Base-by-base conservation (phyloP, 768 basidiomycete species). In the Tulasnella sp. region DNA sequence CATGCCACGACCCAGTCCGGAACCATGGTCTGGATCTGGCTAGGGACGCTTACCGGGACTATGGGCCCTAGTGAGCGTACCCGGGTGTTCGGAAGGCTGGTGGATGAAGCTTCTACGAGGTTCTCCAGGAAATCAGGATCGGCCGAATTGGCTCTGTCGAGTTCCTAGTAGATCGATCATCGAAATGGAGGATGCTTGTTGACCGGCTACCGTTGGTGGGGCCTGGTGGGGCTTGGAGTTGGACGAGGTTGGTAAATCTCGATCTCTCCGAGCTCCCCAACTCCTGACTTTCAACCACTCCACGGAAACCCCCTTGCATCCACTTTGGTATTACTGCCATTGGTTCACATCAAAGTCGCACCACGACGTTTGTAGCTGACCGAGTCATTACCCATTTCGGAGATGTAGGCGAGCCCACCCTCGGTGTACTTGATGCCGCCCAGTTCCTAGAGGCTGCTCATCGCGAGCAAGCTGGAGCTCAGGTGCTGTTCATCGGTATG, bases 401-500 rank as follows among this genome's bases (percentile, higher is more conserved):
- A 28, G 85, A 86, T 73, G 84, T 85, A 18, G 92, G 90, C 77
- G 87, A 88, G 34, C 86, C 96, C 79, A 91, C 94, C 1, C 89
- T 92, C 83, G 85, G 87, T 1, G 83, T 86, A 8, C 90, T 96
- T 48, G 88, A 94, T 81, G 87, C 89, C 5, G 85, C 90, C 14
- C 84, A 85, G 0, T 92, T 94, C 82, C 88, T 92, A n/a, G 84
- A 86, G 18, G 91, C 90, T 16, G 93, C 95, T 37, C 88, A 88
- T 72, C 88, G 92, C 84, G 89, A 92, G 77, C 85, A 86, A 60
- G 92, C 93, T 31, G 95, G 94, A 8, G 95, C 93, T 46, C 91
- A 89, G 16, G 91, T 91, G 14, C 87, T 92, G 4, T 96, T 97
- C 86, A 90, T 96, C 78, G 95, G 95, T 9, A 95, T 94, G 22